Evolutionary conservation across 192 early-diverging fungal species (phyloP), one percentile per base, ranked within the genome.

Genomic region (Backusella psychrophila): DNA sequence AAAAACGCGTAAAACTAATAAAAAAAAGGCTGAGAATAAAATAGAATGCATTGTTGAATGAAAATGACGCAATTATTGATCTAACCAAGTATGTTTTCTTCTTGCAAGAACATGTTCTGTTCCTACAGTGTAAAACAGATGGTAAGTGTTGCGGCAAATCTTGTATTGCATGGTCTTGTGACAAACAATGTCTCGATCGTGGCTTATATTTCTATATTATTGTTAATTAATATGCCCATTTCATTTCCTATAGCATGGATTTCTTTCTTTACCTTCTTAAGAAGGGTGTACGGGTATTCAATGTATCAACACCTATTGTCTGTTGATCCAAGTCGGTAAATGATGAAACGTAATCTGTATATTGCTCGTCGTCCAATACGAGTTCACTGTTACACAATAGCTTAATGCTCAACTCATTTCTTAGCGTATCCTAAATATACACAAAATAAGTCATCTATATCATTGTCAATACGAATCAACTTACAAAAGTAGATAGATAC

Each of bases 61-160:
- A 26, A 33, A 33, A 34, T 66, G 23, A 33, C 33, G 42, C 42
- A 44, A 44, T 44, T 44, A 44, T 15, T 44, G 15, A 5, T 44
- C 42, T 17, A 44, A 44, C 42, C 17, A 33, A 29, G 26, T 17
- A 66, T 19, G 35, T 36, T 44, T 41, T 65, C 17, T 21, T 42
- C 83, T 87, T 81, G 77, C 83, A 66, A 75, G 52, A 7, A 65
- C 69, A 71, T 77, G 69, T 68, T 81, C 73, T 19, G 76, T 77
- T 23, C 80, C 66, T 4, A 77, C 74, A 39, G 74, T 63, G 65
- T 81, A 81, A 73, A 96, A 98, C 53, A 99, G 91, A 82, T 96
- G 95, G 88, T 98, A 99, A 1, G 97, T 98, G 81, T 98, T 97
- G 41, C 94, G 89, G 63, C 96, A 95, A 44, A 99, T 97, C 87